Conservation (phyloP, 257 asterid species). For the Capsicum chinense region DNA sequence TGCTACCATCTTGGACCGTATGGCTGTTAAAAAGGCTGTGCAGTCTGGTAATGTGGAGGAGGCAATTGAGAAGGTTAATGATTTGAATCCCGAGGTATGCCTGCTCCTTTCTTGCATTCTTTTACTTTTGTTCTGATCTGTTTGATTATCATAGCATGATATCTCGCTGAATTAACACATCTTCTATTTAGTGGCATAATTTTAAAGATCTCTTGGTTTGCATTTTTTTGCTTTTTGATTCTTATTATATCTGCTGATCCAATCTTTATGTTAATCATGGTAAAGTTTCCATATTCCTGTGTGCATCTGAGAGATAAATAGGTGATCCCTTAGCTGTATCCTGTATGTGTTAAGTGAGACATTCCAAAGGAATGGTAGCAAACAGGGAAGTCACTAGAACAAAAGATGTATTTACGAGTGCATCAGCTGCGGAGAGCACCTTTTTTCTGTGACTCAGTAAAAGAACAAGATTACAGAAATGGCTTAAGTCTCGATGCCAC, state of each 20-base stretch:
- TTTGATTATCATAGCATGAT: too few species aligned
- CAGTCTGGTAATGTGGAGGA: constrained; percentile 85
- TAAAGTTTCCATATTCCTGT: background rate
- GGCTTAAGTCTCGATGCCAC: background rate
- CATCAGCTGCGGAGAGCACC: background rate
- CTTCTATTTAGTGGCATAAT: background rate
- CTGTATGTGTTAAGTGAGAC: constrained; percentile 2
- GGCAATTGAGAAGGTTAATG: constrained; percentile 85
- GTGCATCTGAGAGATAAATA: constrained; percentile 9
- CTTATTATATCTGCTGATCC: background rate
- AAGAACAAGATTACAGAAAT: background rate
- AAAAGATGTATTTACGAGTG: constrained; percentile 5
- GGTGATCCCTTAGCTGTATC: background rate
- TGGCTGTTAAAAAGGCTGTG: constrained; percentile 89
- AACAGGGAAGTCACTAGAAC: background rate
- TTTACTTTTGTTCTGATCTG: background rate
- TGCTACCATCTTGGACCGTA: constrained; percentile 75
- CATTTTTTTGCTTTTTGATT: background rate
- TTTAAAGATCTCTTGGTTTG: background rate
- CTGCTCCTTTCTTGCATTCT: background rate
- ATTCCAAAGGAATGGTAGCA: background rate
- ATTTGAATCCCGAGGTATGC: constrained; percentile 85
- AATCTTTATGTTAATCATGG: background rate
- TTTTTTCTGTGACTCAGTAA: background rate
- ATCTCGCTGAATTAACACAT: background rate